Evolutionary conservation across 306 rosid species (phyloP).

Genomic region (Vicia villosa): DNA sequence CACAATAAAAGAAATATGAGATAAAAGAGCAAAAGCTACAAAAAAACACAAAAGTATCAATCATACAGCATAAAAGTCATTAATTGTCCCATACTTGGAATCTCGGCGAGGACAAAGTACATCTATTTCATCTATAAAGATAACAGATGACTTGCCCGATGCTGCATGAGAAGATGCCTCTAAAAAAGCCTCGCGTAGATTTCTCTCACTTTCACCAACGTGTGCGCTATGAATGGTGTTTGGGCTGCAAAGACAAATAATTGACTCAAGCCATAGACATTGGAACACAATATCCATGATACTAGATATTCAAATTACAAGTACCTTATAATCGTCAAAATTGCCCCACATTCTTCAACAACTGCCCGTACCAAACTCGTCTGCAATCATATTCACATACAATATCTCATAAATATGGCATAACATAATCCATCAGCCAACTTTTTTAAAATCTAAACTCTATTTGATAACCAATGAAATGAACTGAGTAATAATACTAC

Average conservation of each 20-base stretch:
- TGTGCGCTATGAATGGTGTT: conserved; percentile 72
- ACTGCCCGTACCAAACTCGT: conserved; percentile 89
- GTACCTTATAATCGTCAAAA: conserved; percentile 72
- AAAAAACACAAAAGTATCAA: conserved; percentile 15
- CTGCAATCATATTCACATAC: conserved; percentile 40
- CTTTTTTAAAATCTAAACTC: not conserved
- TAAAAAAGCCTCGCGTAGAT: conserved; percentile 76
- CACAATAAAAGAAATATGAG: not conserved
- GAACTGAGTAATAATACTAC: not conserved
- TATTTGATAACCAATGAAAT: not conserved
- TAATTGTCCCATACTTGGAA: conserved; percentile 58
- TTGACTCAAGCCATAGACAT: conserved; percentile 8
- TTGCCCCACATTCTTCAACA: conserved; percentile 83
- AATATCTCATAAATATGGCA: not conserved
- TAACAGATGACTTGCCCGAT: conserved; percentile 66
- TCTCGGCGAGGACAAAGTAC: conserved; percentile 85
- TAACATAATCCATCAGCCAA: not conserved
- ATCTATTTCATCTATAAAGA: conserved; percentile 90
- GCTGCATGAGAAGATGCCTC: conserved; percentile 66
- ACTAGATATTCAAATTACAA: not conserved
- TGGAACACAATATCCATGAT: conserved; percentile 2
- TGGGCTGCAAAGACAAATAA: conserved; percentile 57
- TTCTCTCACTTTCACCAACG: conserved; percentile 82
- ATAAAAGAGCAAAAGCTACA: conserved; percentile 19
- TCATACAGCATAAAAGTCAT: conserved; percentile 9